Evolutionary conservation across 257 asterid genomes (phyloP), one percentile per base, ranked within the genome.

Genomic region (Ophiorrhiza pumila): DNA sequence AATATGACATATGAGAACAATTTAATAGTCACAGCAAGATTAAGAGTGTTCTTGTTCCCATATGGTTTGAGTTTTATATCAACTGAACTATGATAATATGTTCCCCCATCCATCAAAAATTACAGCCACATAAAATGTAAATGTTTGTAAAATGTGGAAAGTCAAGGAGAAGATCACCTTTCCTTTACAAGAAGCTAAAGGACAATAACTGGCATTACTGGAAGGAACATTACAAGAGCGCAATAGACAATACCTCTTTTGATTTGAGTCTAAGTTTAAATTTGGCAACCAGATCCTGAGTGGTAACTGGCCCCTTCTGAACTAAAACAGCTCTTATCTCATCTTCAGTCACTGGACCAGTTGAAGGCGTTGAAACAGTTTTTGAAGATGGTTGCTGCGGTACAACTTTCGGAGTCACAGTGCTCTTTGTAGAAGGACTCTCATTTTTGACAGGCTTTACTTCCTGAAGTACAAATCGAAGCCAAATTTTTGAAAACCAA

Each of bases 211-310:
- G 5, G 53, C 32, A 65, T 37, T 22, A 50, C 62, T 20, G 60
- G 3, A 49, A 55, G 4, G 32, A 25, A 13, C 25, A 10, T 42
- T 12, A 13, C 34, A 50, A 55, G n/a, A 67, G 47, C 76, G 42
- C 46, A 35, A 47, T 1, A 53, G 63, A 20, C 7, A 71, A 65
- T 66, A 90, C 99, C 98, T 92, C 99, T 85, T 87, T 90, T 15
- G 79, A 59, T 82, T 83, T 95, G 53, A 95, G 85, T 67, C 99
- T 89, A 62, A 96, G 87, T 83, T 75, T 95, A 83, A 95, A 95
- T 78, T 85, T 91, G 77, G 88, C 89, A 61, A 95, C 97, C 57
- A 95, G 98, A 78, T 91, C 97, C 83, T 90, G 94, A 20, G 98
- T 91, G 27, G 98, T 94, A 69, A 94, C 90, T 50, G 84, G 89